These are phyloP conservation scores for Mentha longifolia DNA, from an alignment of 257 asterid species.

Conservation along the genomic window DNA sequence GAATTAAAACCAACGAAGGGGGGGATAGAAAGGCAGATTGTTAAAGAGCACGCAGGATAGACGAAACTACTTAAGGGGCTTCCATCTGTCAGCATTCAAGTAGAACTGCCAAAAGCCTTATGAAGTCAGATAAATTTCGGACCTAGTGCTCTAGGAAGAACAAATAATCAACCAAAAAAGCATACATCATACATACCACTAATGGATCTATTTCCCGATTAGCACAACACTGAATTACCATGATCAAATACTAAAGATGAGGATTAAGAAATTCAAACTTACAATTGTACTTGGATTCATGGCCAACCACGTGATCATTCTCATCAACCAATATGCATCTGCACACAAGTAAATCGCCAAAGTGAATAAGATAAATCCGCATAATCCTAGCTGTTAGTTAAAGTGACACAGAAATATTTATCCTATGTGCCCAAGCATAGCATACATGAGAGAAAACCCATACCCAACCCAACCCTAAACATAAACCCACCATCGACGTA, in stretches of 20 bases:
- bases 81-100: background rate
- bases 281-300: constrained; percentile 93
- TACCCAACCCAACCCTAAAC: background rate
- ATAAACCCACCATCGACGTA: background rate
- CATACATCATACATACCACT: no score
- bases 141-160: background rate
- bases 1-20: background rate
- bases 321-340: constrained; percentile 97
- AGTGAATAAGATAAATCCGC: background rate
- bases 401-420: background rate
- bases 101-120: background rate
- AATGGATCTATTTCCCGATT: no score
- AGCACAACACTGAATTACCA: background rate
- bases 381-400: background rate
- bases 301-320: constrained; percentile 87
- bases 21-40: background rate
- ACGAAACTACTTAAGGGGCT: background rate
- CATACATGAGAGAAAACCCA: background rate
- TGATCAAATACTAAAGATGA: background rate
- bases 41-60: background rate
- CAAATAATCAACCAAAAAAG: constrained; percentile 14
- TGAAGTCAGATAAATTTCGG: background rate
- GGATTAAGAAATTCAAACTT: constrained; percentile 38
- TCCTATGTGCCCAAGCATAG: no score
- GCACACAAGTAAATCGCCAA: constrained; percentile 31